Evolutionary conservation across 441 rosid genomes (phyloP), one percentile per base, ranked within the genome.

Genomic region (Eutrema salsugineum): DNA sequence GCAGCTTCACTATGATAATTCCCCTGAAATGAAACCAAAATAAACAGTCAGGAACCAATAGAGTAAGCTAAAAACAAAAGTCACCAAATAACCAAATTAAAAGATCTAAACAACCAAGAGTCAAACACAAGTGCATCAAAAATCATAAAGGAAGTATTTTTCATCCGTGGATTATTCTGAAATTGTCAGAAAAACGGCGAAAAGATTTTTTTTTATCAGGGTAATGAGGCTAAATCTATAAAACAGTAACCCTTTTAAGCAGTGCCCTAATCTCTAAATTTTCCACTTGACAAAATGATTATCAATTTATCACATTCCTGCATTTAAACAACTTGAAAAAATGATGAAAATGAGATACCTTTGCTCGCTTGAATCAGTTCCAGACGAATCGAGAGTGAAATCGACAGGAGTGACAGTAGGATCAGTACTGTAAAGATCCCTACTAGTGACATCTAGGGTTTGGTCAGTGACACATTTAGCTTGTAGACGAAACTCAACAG

Each of bases 401-500:
- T 91, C 97, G 14, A 94, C 97, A 10, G 99, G 94, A 48, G 86
- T 88, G 11, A 92, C 97, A 16, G 93, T 84, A 64, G 87, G 97
- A 59, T 92, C 97, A n/a, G 97, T 84, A 72, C 97, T 89, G 73
- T 78, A 75, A 32, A 94, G 73, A 65, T 94, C 98, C 80, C 85
- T 86, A 61, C 99, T 92, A 47, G 96, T 86, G 19, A 94, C 96
- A 71, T 92, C 98, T 4, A 90, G 86, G 70, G 99, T 94, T 70
- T 92, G 94, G 76, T 92, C 99, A 16, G 79, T 66, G 28, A 88
- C 78, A 75, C 97, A 92, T 63, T 86, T 92, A 94, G 87, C n/a
- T 80, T n/a, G n/a, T n/a, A n/a, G n/a, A n/a, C n/a, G 88, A 68
- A 94, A 92, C 91, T 92, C 99, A 32, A 92, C 97, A 33, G 98